Base-by-base conservation (phyloP, 1,139 yeast species). In the Yamadazyma buinensis region DNA sequence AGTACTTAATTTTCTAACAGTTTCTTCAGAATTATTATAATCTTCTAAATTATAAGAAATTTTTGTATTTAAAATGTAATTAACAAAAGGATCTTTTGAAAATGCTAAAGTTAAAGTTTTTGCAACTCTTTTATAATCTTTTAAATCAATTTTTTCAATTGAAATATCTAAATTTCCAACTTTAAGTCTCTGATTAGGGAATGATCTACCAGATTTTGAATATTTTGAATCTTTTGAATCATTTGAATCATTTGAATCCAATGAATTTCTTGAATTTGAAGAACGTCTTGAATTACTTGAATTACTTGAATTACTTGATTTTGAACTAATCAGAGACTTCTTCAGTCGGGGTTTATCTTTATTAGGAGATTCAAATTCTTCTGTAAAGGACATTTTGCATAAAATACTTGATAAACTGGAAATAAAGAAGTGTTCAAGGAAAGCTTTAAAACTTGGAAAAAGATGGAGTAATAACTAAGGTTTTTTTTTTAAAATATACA, bases 281-380 rank as follows among this genome's bases (percentile, higher is more conserved):
- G 23, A 15, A 5, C 19, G 5, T 5, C 7, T 17, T 17, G 5
- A 5, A 17, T 17, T 5, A 17, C 7, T 7, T 17, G 5, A 5
- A 17, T 17, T 17, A 5, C 7, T 5, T 5, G 7, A 5, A 17
- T 17, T 17, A 17, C 19, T 17, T 17, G 19, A 17, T 5, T 19
- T 11, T 7, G 29, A 25, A 28, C 28, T 57, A 33, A 30, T 61
- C 69, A 62, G 70, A 61, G 69, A 64, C 69, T 53, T 42, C 26
- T 59, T 64, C 69, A 62, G 69, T 63, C 68, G 69, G 37, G 68
- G 70, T 53, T 63, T 61, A 35, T 64, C 62, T 45, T 59, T 59
- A 29, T 42, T 36, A 28, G 46, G 48, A 33, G 64, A 52, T 42
- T 63, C 64, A 57, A 60, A 64, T 55, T 61, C 68, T 60, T 63